Conservation (phyloP, 129 eudicot genomes). For the Centrapalus pauciflorus region DNA sequence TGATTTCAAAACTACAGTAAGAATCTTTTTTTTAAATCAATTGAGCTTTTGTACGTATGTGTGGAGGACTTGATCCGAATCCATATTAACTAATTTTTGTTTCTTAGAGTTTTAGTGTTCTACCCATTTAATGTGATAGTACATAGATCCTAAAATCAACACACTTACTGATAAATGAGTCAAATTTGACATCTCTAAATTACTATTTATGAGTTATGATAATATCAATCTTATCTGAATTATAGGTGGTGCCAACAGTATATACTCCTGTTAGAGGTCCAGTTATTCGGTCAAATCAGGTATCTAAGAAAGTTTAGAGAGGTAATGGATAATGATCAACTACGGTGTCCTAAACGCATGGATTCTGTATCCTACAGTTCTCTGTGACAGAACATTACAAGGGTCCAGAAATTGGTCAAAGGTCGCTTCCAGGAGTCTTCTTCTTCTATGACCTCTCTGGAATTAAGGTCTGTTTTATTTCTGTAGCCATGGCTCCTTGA, state of each 20-base stretch:
- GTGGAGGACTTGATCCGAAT: too few relatives aligned
- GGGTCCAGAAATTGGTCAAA: constrained; percentile 49
- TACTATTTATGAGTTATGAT: too few relatives aligned
- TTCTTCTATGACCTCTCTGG: constrained; percentile 91
- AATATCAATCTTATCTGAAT: background rate
- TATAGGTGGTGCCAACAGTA: constrained; percentile 87
- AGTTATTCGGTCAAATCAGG: constrained; percentile 85
- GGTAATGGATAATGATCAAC: background rate
- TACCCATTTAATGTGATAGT: too few relatives aligned
- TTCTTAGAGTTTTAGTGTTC: too few relatives aligned
- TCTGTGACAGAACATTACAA: constrained; percentile 90
- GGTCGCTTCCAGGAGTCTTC: constrained; percentile 76
- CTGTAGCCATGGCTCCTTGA: background rate
- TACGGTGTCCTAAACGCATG: background rate
- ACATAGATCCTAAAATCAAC: too few relatives aligned
- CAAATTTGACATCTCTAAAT: too few relatives aligned
- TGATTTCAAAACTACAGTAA: too few relatives aligned
- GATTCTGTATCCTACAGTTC: constrained; percentile 43
- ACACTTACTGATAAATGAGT: too few relatives aligned
- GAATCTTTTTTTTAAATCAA: too few relatives aligned
- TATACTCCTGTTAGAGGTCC: constrained; percentile 69
- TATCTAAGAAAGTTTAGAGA: constrained; percentile 8
- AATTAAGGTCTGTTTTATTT: constrained; percentile 56
- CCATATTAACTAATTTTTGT: too few relatives aligned
- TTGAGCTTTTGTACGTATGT: too few relatives aligned